A percentile compares a stretch with the other conserved stretches of the same genome.
These are phyloP conservation scores for Carex arenaria DNA, from an alignment of 202 grass and related monocot genomes.

Conservation along the genomic window DNA sequence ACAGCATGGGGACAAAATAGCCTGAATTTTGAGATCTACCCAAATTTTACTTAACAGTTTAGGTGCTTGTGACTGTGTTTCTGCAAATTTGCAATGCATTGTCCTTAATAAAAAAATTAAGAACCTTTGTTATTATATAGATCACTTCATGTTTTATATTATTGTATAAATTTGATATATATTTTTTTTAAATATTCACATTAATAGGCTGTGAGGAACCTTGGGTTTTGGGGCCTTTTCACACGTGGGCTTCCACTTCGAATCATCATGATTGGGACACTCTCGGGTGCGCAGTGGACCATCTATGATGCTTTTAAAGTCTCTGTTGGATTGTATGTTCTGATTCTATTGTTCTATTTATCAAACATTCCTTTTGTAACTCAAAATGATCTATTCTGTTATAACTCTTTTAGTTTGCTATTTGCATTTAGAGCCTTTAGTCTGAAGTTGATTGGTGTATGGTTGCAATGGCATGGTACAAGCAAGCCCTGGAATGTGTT, in stretches of 20 bases:
- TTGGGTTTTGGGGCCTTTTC: conserved; percentile 71
- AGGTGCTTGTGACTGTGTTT: conserved; percentile 10
- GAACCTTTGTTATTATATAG: neutral
- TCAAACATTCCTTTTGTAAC: neutral
- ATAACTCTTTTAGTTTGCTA: neutral
- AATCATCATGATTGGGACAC: conserved; percentile 67
- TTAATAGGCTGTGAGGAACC: conserved; percentile 60
- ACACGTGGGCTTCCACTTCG: conserved; percentile 69
- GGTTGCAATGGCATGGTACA: neutral
- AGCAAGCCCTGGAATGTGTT: neutral
- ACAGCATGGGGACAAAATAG: neutral
- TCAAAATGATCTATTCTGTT: neutral
- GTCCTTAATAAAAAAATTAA: neutral
- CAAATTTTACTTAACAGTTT: conserved; percentile 1
- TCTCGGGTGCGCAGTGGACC: conserved; percentile 70
- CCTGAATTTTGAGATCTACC: neutral
- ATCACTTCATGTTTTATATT: neutral
- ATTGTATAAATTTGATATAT: neutral
- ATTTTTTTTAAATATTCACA: neutral
- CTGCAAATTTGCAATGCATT: neutral
- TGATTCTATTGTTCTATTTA: neutral
- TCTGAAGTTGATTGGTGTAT: neutral
- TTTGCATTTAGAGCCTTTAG: neutral
- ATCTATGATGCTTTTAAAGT: conserved; percentile 73
- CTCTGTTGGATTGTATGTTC: conserved; percentile 69